Evolutionary conservation across 192 early-diverging fungal genomes (phyloP).

Genomic region (Coemansia sp.): DNA sequence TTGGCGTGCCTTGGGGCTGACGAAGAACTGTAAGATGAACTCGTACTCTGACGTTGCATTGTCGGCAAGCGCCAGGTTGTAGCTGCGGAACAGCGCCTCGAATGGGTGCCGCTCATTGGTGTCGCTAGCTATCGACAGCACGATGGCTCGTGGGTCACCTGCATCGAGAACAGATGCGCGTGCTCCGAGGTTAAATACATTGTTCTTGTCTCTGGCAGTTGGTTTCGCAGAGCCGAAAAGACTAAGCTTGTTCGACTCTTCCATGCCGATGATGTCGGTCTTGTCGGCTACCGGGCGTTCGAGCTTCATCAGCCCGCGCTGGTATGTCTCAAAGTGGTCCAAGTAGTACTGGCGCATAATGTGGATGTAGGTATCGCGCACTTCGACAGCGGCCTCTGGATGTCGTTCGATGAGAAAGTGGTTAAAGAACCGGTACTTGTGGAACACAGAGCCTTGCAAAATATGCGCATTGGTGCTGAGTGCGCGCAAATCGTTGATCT

Average conservation of each 20-base stretch:
- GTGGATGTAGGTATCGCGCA: constrained; percentile 82
- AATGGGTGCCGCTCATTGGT: constrained; percentile 58
- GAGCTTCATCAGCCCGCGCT: constrained; percentile 69
- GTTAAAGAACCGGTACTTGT: constrained; percentile 91
- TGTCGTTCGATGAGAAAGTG: constrained; percentile 89
- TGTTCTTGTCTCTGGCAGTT: constrained; percentile 74
- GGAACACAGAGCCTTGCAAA: constrained; percentile 85
- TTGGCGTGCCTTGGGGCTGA: constrained; percentile 60
- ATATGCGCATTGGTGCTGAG: constrained; percentile 93
- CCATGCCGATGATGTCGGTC: constrained; percentile 80
- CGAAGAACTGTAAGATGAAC: constrained; percentile 90
- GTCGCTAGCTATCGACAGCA: constrained; percentile 56
- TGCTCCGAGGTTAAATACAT: constrained; percentile 82
- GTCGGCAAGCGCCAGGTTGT: constrained; percentile 88
- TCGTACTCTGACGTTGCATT: constrained; percentile 94
- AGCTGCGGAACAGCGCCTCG: constrained; percentile 88
- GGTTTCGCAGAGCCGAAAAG: constrained; percentile 69
- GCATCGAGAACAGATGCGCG: constrained; percentile 74
- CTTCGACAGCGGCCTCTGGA: constrained; percentile 81
- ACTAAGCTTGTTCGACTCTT: constrained; percentile 76
- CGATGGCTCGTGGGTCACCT: constrained; percentile 82
- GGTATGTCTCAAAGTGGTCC: constrained; percentile 89
- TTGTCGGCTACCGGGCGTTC: constrained; percentile 81
- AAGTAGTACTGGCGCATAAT: constrained; percentile 84
- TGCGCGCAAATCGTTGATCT: constrained; percentile 82